phyloP scores from a whole-genome alignment of 768 basidiomycete genomes.

The Pleurotus platypus region DNA sequence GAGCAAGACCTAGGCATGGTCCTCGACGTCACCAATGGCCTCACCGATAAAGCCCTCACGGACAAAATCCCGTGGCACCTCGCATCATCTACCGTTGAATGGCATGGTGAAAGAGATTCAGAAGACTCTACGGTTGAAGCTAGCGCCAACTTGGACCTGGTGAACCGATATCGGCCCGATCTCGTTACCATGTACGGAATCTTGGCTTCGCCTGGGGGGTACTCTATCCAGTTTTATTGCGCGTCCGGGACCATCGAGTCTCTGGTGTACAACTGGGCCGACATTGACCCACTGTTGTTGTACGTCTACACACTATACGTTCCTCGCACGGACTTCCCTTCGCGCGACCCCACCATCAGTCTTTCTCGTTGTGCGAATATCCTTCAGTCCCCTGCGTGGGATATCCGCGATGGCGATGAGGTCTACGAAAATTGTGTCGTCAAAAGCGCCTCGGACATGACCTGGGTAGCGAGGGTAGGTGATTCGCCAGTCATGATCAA shows the following conservation, averaged over 20 bases:
- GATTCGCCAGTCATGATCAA: neutral
- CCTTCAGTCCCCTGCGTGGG: neutral
- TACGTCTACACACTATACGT: slow-evolving; percentile 8
- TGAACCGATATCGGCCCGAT: slow-evolving; percentile 9
- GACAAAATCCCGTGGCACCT: no score
- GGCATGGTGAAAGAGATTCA: neutral
- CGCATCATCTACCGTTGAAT: no score
- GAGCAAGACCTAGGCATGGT: no score
- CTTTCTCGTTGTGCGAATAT: neutral
- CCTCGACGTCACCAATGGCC: no score
- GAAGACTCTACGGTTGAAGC: neutral
- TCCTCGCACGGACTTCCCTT: neutral
- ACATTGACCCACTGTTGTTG: slow-evolving; percentile 1
- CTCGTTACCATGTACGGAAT: neutral
- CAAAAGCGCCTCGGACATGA: slow-evolving; percentile 2
- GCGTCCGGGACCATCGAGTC: slow-evolving; percentile 4
- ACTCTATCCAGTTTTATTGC: slow-evolving; percentile 2
- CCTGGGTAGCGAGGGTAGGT: neutral
- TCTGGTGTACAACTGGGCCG: neutral
- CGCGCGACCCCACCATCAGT: slow-evolving; percentile 3
- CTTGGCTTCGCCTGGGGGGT: neutral
- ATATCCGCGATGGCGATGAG: neutral
- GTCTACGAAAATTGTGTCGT: slow-evolving; percentile 4
- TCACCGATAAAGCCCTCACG: no score
- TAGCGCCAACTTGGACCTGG: slow-evolving; percentile 1